Evolutionary conservation across 768 basidiomycete genomes (phyloP).

Genomic region (Cystofilobasidium macerans): DNA sequence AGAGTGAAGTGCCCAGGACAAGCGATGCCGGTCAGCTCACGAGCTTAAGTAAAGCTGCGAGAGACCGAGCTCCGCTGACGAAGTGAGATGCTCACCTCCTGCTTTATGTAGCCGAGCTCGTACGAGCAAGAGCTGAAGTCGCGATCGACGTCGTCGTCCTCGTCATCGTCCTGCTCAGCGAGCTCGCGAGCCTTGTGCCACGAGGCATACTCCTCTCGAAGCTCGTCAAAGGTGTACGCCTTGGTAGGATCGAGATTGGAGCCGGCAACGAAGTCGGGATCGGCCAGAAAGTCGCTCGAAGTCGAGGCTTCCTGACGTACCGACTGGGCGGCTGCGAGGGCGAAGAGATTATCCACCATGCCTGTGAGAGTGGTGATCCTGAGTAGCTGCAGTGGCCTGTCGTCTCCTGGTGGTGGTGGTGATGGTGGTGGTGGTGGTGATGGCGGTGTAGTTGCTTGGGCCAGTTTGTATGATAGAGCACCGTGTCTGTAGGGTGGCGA

Average conservation of each 20-base stretch:
- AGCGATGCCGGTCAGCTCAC: background rate
- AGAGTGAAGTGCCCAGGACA: background rate
- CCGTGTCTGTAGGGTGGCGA: too few species aligned
- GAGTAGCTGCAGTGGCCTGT: too few species aligned
- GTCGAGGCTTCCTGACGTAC: background rate
- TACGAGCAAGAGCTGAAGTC: background rate
- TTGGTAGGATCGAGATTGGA: background rate
- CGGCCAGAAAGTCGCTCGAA: background rate
- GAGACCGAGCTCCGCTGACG: too few species aligned
- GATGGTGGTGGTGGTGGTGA: too few species aligned
- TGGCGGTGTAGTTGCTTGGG: too few species aligned
- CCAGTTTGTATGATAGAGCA: too few species aligned
- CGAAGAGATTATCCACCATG: slow-evolving; percentile 1
- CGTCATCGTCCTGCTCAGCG: background rate
- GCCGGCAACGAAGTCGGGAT: background rate
- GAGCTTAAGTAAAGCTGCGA: background rate
- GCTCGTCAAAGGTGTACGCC: background rate
- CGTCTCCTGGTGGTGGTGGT: too few species aligned
- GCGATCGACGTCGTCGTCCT: background rate
- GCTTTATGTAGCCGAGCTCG: background rate
- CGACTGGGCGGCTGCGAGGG: background rate
- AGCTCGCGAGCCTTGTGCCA: background rate
- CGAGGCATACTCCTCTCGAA: background rate
- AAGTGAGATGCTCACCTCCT: background rate
- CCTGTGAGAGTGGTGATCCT: too few species aligned